Conservation (phyloP, 2,329 filamentous ascomycete genomes). For the Cladosporium sphaerospermum region DNA sequence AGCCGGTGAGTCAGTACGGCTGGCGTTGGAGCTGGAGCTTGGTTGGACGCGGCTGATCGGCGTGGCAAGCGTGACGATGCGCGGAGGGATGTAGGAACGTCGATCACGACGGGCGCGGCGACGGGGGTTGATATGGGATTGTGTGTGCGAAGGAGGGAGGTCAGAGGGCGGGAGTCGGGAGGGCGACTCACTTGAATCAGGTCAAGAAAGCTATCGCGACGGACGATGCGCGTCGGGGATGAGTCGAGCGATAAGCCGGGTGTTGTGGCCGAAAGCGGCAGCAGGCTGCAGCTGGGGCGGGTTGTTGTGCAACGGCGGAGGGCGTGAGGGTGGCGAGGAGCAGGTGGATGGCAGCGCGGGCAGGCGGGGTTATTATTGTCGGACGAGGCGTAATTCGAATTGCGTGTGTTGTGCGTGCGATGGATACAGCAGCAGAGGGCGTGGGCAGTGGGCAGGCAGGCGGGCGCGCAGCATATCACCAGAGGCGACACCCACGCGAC, state of each 20-base stretch:
- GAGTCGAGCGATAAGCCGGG: slow-evolving; percentile 6
- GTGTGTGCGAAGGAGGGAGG: not conserved
- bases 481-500: not conserved
- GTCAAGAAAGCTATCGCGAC: slow-evolving; percentile 8
- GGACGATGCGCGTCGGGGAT: not conserved
- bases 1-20: slow-evolving; percentile 19
- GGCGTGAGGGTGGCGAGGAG: not conserved
- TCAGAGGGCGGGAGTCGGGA: not conserved
- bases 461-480: no score
- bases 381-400: not conserved
- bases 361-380: not conserved
- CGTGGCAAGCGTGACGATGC: not conserved
- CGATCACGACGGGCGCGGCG: not conserved
- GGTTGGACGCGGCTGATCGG: slow-evolving; percentile 5
- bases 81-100: not conserved
- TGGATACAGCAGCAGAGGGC: no score
- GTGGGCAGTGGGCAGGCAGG: no score
- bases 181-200: slow-evolving; percentile 5
- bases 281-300: slow-evolving; percentile 1
- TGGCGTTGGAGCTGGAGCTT: not conserved
- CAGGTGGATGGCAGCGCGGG: not conserved
- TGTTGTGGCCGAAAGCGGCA: slow-evolving; percentile 3
- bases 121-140: not conserved
- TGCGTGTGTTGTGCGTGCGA: not conserved
- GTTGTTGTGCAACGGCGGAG: not conserved